phyloP scores from a whole-genome alignment of 768 basidiomycete genomes.

The Agaricus bisporus region DNA sequence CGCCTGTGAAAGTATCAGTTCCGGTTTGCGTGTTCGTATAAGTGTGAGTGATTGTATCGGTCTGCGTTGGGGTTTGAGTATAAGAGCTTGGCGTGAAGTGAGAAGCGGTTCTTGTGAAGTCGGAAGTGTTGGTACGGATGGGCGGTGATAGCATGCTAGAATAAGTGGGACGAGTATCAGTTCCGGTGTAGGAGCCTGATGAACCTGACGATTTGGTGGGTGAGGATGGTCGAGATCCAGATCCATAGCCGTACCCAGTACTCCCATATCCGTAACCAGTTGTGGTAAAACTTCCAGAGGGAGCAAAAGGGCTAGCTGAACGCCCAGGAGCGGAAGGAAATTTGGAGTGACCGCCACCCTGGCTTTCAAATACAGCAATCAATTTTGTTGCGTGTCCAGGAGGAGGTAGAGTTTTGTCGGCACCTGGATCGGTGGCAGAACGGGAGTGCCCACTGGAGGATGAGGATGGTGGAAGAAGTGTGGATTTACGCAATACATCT shows the following conservation, averaged over 20 bases:
- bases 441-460: constrained; percentile 42
- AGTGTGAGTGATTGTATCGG: constrained; percentile 24
- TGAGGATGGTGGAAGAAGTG: constrained; percentile 29
- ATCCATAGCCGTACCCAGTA: constrained; percentile 30
- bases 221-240: constrained; percentile 41
- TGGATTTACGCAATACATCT: constrained; percentile 43
- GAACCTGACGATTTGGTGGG: constrained; percentile 39
- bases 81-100: constrained; percentile 8
- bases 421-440: constrained; percentile 50
- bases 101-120: constrained; percentile 15
- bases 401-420: constrained; percentile 39
- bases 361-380: constrained; percentile 65
- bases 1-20: constrained; percentile 34
- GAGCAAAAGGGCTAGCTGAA: constrained; percentile 31
- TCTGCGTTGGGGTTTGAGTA: constrained; percentile 18
- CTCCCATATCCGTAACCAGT: constrained; percentile 26
- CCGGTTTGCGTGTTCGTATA: constrained; percentile 33
- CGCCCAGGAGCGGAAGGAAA: constrained; percentile 45
- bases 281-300: constrained; percentile 21
- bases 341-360: constrained; percentile 42
- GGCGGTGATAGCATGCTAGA: constrained; percentile 16
- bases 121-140: constrained; percentile 11
- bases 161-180: constrained; percentile 14
- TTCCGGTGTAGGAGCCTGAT: constrained; percentile 13
- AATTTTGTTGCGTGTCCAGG: constrained; percentile 63